Evolutionary conservation across 2,329 filamentous ascomycete species (phyloP), one percentile per base, ranked within the genome.

Genomic region (Rutstroemia sp.): DNA sequence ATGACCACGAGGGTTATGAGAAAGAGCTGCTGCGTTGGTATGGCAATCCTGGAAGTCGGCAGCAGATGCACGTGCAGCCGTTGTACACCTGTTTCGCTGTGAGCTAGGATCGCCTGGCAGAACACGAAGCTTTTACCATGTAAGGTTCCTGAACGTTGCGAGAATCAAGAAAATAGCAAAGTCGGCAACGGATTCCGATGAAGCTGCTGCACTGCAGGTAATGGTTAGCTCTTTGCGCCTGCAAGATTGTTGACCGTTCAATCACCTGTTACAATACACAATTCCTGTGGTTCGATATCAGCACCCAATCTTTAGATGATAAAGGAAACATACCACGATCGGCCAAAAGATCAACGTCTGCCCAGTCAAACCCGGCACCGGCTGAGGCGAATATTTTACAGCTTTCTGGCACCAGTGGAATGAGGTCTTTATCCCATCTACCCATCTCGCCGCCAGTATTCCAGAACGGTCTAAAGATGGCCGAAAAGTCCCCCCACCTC

Each of bases 171-270:
- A 84, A 42, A 88, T 75, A 17, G 84, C 82, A 59, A 87, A 82
- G 69, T 90, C 87, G 51, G 86, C 86, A 1, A 89, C 86, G 4
- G 86, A 82, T 65, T 90, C 87, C 6, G 84, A 84, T 38, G 84
- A 85, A 0, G 86, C 85, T 1, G 82, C 77, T 1, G 85, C 86
- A 2, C 82, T 68, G 46, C 12, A 27, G 14, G 39, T 51, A 45
- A 57, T 27, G 61, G 57, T 23, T 44, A 7, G n/a, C 25, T 25
- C 36, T 39, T 56, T 14, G 45, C 23, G 10, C 23, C 7, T 34
- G 36, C 16, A 14, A 48, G 30, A 27, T 2, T 38, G 5, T 4
- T 19, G 12, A 25, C 7, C 19, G 10, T 17, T 3, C 14, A 9
- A 10, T 36, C 57, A 67, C 64, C 66, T 79, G 71, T 90, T 89